Evolutionary conservation across 2,329 filamentous ascomycete species (phyloP), one percentile per base, ranked within the genome.

Genomic region (Pseudopithomyces chartarum): DNA sequence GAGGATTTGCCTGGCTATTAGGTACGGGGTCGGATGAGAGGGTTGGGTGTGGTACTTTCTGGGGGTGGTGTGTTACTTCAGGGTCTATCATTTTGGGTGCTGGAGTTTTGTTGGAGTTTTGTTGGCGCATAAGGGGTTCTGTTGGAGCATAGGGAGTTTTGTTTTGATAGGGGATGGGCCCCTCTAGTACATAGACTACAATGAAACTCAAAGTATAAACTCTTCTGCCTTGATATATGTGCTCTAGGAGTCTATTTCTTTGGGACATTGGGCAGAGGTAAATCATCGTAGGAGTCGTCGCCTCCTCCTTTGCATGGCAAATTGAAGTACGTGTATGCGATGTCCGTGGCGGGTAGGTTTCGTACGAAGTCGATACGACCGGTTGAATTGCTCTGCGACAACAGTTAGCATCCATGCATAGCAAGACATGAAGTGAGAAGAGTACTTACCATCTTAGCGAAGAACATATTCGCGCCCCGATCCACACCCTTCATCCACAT

Each of bases 381-480:
- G 2, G 47, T 39, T n/a, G 19, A 22, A 13, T 50, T 50, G 22
- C 47, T 50, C 47, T 50, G 22, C 13, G 13, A 2, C 10, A 50
- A 38, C 3, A 8, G 34, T 50, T 32, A 50, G 47, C 17, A 17
- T 22, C 22, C 13, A 20, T 17, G 6, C 10, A 17, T n/a, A 20
- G 39, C 13, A 10, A 19, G 19, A 13, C 5, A 17, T 17, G n/a
- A 10, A 13, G 38, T n/a, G n/a, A 42, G 34, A 32, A 32, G 10
- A 42, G 22, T 11, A 38, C 48, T 52, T 10, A 45, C 47, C 36
- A 56, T 45, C 32, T 54, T 54, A 12, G 57, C 52, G 26, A 58
- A 63, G 43, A 59, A 52, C n/a, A 60, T 53, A 23, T 63, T 63
- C 3, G 45, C 47, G 32, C 60, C 60, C 3, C 56, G 53, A 34